Conservation (phyloP, 2,329 filamentous ascomycete species). For the Claviceps sp. region DNA sequence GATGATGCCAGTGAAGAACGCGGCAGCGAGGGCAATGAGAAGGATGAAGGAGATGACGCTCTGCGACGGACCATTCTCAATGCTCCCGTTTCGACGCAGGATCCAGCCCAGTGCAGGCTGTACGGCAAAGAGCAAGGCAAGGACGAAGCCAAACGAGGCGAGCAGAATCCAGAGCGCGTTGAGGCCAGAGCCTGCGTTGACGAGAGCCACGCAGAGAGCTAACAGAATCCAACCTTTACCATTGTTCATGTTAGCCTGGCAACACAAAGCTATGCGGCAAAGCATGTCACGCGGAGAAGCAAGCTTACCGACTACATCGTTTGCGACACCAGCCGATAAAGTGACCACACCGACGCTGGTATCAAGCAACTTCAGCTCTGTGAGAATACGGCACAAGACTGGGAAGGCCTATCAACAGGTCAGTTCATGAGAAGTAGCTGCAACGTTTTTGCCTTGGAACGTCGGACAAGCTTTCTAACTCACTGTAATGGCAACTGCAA, state of each 20-base stretch:
- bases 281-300: too few relatives aligned
- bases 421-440: slow-evolving; percentile 1
- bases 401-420: slow-evolving; percentile 46
- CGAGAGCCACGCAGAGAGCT: slow-evolving; percentile 81
- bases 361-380: slow-evolving; percentile 72
- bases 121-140: slow-evolving; percentile 62
- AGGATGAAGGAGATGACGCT: slow-evolving; percentile 72
- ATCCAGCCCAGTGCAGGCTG: slow-evolving; percentile 64
- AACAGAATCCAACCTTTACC: slow-evolving; percentile 62
- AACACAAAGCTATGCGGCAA: too few relatives aligned
- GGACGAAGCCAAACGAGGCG: slow-evolving; percentile 56
- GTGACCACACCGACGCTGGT: slow-evolving; percentile 81
- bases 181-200: slow-evolving; percentile 73
- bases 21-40: slow-evolving; percentile 61
- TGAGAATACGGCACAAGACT: slow-evolving; percentile 84
- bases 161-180: slow-evolving; percentile 78
- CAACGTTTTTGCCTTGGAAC: background rate
- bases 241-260: slow-evolving; percentile 2
- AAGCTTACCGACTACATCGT: slow-evolving; percentile 48
- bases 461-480: background rate
- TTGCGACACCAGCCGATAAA: slow-evolving; percentile 80
- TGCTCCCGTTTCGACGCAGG: slow-evolving; percentile 57
- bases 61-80: slow-evolving; percentile 82
- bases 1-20: slow-evolving; percentile 82
- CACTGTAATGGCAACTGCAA: slow-evolving; percentile 77